Evolutionary conservation across 2,329 filamentous ascomycete genomes (phyloP), one percentile per base, ranked within the genome.

Genomic region (Cadophora gregata): DNA sequence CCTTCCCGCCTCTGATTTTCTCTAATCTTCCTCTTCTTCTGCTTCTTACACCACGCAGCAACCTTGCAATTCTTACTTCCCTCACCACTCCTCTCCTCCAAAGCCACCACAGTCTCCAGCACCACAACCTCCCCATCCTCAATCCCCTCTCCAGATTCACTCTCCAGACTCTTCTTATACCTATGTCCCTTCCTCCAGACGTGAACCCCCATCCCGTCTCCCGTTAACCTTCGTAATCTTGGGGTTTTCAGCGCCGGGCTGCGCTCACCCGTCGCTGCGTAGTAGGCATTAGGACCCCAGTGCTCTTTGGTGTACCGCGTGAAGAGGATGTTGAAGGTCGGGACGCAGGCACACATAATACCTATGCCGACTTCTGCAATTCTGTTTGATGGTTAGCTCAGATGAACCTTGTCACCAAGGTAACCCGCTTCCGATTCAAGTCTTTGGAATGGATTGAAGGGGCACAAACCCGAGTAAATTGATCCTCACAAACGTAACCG

Each of bases 321-420:
- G 51, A 65, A 61, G n/a, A 76, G 53, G 38, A 73, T 50, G 61
- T 73, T 73, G 38, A 71, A 50, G 5, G 72, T 66, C 7, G 75
- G 75, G 3, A 76, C 63, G 61, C 74, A 76, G n/a, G 75, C 70
- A 58, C 75, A 76, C 7, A 72, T 58, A 3, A 76, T 59, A 8
- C 74, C 75, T 31, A 77, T 75, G 10, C 68, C 67, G 3, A 75
- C 59, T 56, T 76, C 74, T 31, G 75, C 59, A 1, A 67, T 65
- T 8, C 70, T 58, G 31, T 6, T 14, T 14, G 38, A 6, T 31
- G 55, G n/a, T 58, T 70, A 61, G 21, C 21, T 48, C 24, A 58
- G 16, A 8, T 47, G 36, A 6, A n/a, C 6, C 38, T 19, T 45
- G 16, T 10, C 6, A 45, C 10, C 2, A 5, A 16, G 16, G 38